Conservation (phyloP, 2,329 filamentous ascomycete species). For the Aspergillus sp. region DNA sequence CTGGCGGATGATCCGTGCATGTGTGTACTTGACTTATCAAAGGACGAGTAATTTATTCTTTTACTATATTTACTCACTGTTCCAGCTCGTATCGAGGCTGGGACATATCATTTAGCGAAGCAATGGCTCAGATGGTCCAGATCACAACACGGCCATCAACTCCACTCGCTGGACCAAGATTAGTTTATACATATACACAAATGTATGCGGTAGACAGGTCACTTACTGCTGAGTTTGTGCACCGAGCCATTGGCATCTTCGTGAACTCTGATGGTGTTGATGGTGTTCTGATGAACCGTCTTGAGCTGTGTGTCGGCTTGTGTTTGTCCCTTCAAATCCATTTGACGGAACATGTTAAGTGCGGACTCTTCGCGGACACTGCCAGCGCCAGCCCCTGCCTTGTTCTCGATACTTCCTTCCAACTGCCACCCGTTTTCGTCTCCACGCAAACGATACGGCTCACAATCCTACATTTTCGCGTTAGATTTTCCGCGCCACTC, state of each 20-base stretch:
- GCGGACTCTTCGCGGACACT: slow-evolving; percentile 82
- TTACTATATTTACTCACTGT: not conserved
- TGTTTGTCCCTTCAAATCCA: slow-evolving; percentile 93
- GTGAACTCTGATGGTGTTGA: slow-evolving; percentile 78
- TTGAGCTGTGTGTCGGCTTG: slow-evolving; percentile 93
- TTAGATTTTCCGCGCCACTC: slow-evolving; percentile 2
- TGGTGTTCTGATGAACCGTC: slow-evolving; percentile 95
- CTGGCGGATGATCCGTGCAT: not conserved
- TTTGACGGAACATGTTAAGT: slow-evolving; percentile 96
- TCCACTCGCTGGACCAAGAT: slow-evolving; percentile 62
- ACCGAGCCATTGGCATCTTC: slow-evolving; percentile 65
- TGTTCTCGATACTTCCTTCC: slow-evolving; percentile 75
- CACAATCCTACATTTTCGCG: slow-evolving; percentile 55
- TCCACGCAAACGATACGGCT: slow-evolving; percentile 86
- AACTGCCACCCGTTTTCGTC: slow-evolving; percentile 79
- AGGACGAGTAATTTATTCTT: not conserved
- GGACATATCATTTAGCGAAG: not conserved
- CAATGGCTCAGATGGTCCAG: slow-evolving; percentile 60
- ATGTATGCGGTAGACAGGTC: not conserved
- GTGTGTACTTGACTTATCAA: not conserved
- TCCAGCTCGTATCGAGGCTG: not conserved
- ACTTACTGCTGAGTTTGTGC: slow-evolving; percentile 82
- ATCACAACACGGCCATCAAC: slow-evolving; percentile 81
- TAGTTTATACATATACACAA: slow-evolving; percentile 16
- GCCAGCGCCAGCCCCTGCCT: slow-evolving; percentile 59